Evolutionary conservation across 2,329 filamentous ascomycete genomes (phyloP).

Genomic region (Cryoendolithus antarcticus): DNA sequence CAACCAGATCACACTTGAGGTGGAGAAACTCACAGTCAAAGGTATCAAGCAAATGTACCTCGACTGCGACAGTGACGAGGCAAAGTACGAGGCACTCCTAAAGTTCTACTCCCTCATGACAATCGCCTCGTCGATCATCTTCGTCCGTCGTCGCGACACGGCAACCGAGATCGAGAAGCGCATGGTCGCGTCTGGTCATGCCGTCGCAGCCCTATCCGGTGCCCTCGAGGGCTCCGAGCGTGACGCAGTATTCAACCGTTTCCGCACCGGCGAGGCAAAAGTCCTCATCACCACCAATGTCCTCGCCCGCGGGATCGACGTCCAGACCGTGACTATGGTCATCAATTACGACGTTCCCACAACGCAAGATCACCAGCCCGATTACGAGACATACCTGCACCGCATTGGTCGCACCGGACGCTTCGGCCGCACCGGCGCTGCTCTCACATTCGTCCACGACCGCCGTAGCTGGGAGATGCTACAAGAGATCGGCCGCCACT

Average conservation of each 20-base stretch:
- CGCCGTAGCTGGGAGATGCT: slow-evolving; percentile 69
- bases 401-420: slow-evolving; percentile 93
- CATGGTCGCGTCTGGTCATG: slow-evolving; percentile 82
- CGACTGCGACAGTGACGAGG: slow-evolving; percentile 68
- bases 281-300: slow-evolving; percentile 98
- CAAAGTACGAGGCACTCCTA: slow-evolving; percentile 80
- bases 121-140: slow-evolving; percentile 94
- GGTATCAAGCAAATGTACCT: slow-evolving; percentile 98
- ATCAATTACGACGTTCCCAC: slow-evolving; percentile 72
- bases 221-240: slow-evolving; percentile 73
- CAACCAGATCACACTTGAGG: slow-evolving; percentile 75
- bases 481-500: slow-evolving; percentile 65
- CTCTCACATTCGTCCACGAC: slow-evolving; percentile 88
- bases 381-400: slow-evolving; percentile 93
- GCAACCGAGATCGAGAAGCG: slow-evolving; percentile 73
- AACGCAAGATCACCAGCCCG: slow-evolving; percentile 53
- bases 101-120: slow-evolving; percentile 94
- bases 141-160: slow-evolving; percentile 86
- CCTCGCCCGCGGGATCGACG: slow-evolving; percentile 85
- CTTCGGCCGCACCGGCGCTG: slow-evolving; percentile 92
- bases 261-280: slow-evolving; percentile 77
- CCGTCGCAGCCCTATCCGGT: slow-evolving; percentile 79
- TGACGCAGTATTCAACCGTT: slow-evolving; percentile 73
- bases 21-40: slow-evolving; percentile 87
- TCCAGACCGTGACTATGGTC: slow-evolving; percentile 88